Percentiles rank a stretch among this genome's conserved stretches.
phyloP scores from a whole-genome alignment of 352 stramenopile species.

The Elongisporangium senticosum region DNA sequence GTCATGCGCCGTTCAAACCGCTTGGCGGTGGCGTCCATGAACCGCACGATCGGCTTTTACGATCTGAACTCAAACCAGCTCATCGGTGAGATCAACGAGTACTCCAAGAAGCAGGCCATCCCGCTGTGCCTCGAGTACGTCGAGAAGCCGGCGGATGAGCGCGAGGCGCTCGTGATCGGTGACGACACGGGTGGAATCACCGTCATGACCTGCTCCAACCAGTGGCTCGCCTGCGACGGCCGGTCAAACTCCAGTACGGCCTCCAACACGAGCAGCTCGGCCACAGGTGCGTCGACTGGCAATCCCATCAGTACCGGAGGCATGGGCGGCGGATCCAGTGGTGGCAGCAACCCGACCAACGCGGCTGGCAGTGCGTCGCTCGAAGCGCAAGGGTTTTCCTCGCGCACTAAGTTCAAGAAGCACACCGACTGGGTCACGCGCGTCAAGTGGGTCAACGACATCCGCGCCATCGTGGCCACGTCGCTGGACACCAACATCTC shows the following conservation, averaged over 20 bases:
- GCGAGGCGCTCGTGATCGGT: constrained; percentile 69
- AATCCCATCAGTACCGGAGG: constrained; percentile 7
- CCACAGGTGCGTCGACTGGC: constrained; percentile 8
- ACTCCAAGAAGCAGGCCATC: constrained; percentile 72
- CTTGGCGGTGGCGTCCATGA: constrained; percentile 75
- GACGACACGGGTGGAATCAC: constrained; percentile 74
- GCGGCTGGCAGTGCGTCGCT: constrained; percentile 38
- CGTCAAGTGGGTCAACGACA: constrained; percentile 81
- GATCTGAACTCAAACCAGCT: constrained; percentile 61
- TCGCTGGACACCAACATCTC: constrained; percentile 77
- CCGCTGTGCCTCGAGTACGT: constrained; percentile 79
- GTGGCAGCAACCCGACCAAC: constrained; percentile 19
- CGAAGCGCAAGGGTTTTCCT: constrained; percentile 58
- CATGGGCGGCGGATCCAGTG: constrained; percentile 1
- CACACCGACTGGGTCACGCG: constrained; percentile 82
- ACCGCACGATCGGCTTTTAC: constrained; percentile 70
- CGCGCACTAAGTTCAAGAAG: constrained; percentile 72
- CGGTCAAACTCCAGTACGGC: constrained; percentile 25
- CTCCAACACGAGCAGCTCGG: constrained; percentile 11
- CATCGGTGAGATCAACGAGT: constrained; percentile 72
- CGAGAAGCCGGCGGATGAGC: constrained; percentile 63
- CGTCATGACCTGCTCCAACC: constrained; percentile 61
- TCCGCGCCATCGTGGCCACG: constrained; percentile 71
- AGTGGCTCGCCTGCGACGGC: constrained; percentile 66
- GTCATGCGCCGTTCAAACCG: constrained; percentile 81